Base-by-base conservation (phyloP, 768 basidiomycete genomes). In the Sutorius australiensis region DNA sequence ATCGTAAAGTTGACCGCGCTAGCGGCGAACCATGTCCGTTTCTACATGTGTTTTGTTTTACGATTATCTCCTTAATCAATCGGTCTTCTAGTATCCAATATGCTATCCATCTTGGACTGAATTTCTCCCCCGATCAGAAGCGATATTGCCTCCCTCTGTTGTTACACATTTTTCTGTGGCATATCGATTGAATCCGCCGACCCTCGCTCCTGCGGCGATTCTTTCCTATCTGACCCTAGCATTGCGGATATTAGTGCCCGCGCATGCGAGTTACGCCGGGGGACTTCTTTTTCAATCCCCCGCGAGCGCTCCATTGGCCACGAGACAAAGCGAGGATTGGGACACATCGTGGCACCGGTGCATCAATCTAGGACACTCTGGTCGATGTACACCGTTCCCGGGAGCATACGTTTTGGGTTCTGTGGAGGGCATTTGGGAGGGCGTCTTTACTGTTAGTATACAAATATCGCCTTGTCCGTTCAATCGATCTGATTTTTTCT, bases 341-440 rank as follows among this genome's bases (percentile, higher is more conserved):
- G 82, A 87, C 51, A 75, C 76, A 37, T 87, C 88, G 60, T 89
- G 88, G 84, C 75, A 77, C 24, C 75, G 84, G 38, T 82, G 80
- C 62, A 61, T 77, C 41, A 74, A 64, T 51, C 56, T 75, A 7
- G 72, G 71, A 37, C 56, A 63, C 39, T 56, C 59, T 6, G 65
- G 73, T 42, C 67, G 66, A 30, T 62, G 64, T 48, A 67, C 62
- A n/a, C 49, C 66, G 10, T 60, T 78, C 21, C 72, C 76, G 6
- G 72, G 74, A 12, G 75, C 78, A 16, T 87, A 85, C 61, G 72
- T 67, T 28, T 80, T 83, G 4, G 86, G 88, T 44, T 87, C 84
- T 53, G 68, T 89, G 33, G 85, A 89, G 55, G 89, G 89, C 6
- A 71, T 83, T 13, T 92, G 89, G 89, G 89, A 92, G 66, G 89